Evolutionary conservation across 2,329 filamentous ascomycete genomes (phyloP).

Genomic region (Pseudocercospora cruenta): DNA sequence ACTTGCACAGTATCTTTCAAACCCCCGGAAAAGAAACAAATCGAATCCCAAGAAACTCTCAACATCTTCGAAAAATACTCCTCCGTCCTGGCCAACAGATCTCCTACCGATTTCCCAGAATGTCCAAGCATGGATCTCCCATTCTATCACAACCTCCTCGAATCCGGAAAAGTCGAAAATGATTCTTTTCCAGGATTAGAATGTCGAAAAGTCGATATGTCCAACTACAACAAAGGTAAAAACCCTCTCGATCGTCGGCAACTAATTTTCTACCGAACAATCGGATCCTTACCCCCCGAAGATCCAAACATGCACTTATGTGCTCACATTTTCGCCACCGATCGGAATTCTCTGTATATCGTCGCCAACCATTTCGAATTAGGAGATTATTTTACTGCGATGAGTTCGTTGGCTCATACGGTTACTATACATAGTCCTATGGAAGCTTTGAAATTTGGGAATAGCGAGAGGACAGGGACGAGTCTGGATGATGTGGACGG

Average conservation of each 20-base stretch:
- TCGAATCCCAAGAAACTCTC: conserved; percentile 41
- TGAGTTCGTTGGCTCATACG: conserved; percentile 54
- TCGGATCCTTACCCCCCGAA: conserved; percentile 25
- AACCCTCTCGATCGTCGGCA: conserved; percentile 44
- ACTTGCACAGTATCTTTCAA: conserved; percentile 59
- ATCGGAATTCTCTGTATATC: conserved; percentile 59
- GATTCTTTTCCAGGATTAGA: conserved; percentile 52
- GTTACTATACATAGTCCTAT: conserved; percentile 53
- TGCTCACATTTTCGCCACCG: conserved; percentile 61
- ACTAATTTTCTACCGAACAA: conserved; percentile 36
- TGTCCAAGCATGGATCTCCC: conserved; percentile 42
- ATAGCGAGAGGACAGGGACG: not conserved
- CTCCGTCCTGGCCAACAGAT: conserved; percentile 40
- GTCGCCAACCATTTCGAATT: conserved; percentile 55
- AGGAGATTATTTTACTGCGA: conserved; percentile 44
- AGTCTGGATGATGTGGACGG: not conserved
- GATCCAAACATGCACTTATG: conserved; percentile 60
- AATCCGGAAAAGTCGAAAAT: conserved; percentile 40
- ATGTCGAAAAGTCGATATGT: conserved; percentile 58
- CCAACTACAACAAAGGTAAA: conserved; percentile 47
- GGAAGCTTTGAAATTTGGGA: conserved; percentile 45
- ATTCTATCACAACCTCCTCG: conserved; percentile 40
- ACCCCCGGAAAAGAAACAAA: conserved; percentile 42
- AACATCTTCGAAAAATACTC: conserved; percentile 43
- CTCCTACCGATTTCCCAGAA: conserved; percentile 38